A percentile compares a stretch with the other conserved stretches of the same genome.
These are phyloP conservation scores for Gossypium schwendimanii DNA, from an alignment of 441 rosid species.

Conservation along the genomic window DNA sequence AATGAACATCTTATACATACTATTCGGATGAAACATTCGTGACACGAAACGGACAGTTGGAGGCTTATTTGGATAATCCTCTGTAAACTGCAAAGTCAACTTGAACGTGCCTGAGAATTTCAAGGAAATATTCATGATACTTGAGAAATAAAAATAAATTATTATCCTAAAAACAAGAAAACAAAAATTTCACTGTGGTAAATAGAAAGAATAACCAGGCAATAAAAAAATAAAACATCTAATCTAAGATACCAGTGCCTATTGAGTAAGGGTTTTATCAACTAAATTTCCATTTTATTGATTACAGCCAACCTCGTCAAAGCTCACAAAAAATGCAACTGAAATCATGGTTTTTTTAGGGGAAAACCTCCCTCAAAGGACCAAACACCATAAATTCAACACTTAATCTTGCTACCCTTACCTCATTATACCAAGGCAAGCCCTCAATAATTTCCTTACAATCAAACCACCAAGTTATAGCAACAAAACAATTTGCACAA, in stretches of 20 bases:
- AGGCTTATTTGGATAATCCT: constrained; percentile 55
- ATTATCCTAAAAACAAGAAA: not conserved
- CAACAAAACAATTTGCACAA: not conserved
- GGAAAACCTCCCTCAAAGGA: not conserved
- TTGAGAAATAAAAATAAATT: not conserved
- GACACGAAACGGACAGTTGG: constrained; percentile 46
- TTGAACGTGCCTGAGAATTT: constrained; percentile 40
- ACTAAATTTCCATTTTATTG: not conserved
- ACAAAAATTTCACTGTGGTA: not conserved
- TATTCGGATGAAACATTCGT: constrained; percentile 50
- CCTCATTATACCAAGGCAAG: not conserved
- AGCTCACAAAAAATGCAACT: not conserved
- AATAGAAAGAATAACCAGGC: not conserved
- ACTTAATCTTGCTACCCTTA: not conserved
- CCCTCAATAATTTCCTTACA: not conserved
- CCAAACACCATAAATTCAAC: not conserved
- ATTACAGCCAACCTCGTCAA: not conserved
- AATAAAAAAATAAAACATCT: not conserved
- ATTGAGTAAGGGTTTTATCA: not conserved
- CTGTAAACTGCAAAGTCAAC: constrained; percentile 41
- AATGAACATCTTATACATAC: constrained; percentile 19
- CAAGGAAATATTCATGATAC: not conserved
- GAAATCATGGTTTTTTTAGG: not conserved
- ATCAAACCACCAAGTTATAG: not conserved
- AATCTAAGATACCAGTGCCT: not conserved